Conservation (phyloP, 495 filamentous ascomycete genomes). For the Penicillium cinerascens region DNA sequence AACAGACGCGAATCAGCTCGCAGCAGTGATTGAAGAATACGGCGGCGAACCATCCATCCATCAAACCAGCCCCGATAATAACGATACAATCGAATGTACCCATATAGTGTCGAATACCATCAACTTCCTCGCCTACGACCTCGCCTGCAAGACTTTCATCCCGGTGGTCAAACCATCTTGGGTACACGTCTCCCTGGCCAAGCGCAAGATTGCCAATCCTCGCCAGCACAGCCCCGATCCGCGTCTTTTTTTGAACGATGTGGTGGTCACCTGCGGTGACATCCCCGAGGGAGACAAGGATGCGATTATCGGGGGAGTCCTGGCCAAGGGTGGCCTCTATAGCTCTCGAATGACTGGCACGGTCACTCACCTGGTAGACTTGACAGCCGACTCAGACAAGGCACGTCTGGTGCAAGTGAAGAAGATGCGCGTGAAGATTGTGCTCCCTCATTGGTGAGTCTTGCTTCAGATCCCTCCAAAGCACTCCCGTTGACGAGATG, state of each 20-base stretch:
- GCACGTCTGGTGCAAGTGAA: slow-evolving; percentile 61
- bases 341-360: slow-evolving; percentile 61
- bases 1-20: slow-evolving; percentile 24
- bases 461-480: background rate
- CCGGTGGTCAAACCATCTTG: slow-evolving; percentile 83
- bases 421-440: slow-evolving; percentile 68
- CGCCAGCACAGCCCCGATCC: slow-evolving; percentile 89
- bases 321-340: slow-evolving; percentile 85
- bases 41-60: slow-evolving; percentile 51
- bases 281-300: slow-evolving; percentile 88
- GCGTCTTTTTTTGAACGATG: slow-evolving; percentile 79
- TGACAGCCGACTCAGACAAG: slow-evolving; percentile 71
- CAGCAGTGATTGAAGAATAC: slow-evolving; percentile 43
- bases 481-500: background rate
- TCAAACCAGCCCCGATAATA: slow-evolving; percentile 39
- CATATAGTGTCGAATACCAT: slow-evolving; percentile 82
- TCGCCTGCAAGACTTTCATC: slow-evolving; percentile 66
- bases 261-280: slow-evolving; percentile 71
- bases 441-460: slow-evolving; percentile 90
- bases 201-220: slow-evolving; percentile 67
- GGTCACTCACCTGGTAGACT: slow-evolving; percentile 85
- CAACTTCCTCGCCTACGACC: slow-evolving; percentile 81
- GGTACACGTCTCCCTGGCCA: slow-evolving; percentile 65
- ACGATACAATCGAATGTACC: slow-evolving; percentile 59
- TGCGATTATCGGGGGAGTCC: slow-evolving; percentile 81